Percentiles rank a stretch among this genome's conserved stretches.
These are phyloP conservation scores for Termitomyces sp. DNA, from an alignment of 768 basidiomycete genomes.

Conservation along the genomic window DNA sequence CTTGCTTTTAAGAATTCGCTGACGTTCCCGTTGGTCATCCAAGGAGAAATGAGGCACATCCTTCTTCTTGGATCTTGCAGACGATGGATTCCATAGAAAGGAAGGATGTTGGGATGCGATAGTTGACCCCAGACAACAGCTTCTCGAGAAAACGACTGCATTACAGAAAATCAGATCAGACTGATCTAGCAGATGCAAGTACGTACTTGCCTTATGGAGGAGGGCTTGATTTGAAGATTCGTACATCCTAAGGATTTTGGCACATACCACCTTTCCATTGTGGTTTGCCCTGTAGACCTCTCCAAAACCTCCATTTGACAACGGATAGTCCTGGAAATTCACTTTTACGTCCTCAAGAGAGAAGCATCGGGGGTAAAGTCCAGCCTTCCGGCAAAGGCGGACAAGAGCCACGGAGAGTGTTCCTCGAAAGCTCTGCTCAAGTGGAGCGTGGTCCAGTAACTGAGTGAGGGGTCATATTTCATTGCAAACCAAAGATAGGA, in stretches of 20 bases:
- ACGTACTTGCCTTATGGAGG: conserved; percentile 22
- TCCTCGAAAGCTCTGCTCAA: conserved; percentile 7
- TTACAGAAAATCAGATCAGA: conserved; percentile 14
- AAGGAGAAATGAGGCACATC: conserved; percentile 31
- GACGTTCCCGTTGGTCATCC: conserved; percentile 32
- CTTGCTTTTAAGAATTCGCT: conserved; percentile 16
- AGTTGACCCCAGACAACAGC: conserved; percentile 16
- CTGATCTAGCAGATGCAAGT: background rate
- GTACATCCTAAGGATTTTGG: conserved; percentile 22
- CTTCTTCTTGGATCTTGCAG: conserved; percentile 19
- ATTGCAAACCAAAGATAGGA: background rate
- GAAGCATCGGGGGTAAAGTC: conserved; percentile 22
- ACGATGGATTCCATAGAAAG: conserved; percentile 29
- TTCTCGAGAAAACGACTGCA: conserved; percentile 14
- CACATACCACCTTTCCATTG: conserved; percentile 15
- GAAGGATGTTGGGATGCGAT: conserved; percentile 23
- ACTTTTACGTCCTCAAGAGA: conserved; percentile 10
- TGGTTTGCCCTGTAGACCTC: conserved; percentile 21
- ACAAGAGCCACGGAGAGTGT: conserved; percentile 15
- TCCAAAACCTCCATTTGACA: conserved; percentile 20
- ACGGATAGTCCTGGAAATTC: background rate
- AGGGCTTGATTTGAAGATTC: conserved; percentile 13
- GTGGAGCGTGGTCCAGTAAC: conserved; percentile 14
- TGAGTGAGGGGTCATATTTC: background rate
- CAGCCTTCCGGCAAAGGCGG: conserved; percentile 19